Evolutionary conservation across 2,329 filamentous ascomycete species (phyloP).

Genomic region (Drechslera avenae): DNA sequence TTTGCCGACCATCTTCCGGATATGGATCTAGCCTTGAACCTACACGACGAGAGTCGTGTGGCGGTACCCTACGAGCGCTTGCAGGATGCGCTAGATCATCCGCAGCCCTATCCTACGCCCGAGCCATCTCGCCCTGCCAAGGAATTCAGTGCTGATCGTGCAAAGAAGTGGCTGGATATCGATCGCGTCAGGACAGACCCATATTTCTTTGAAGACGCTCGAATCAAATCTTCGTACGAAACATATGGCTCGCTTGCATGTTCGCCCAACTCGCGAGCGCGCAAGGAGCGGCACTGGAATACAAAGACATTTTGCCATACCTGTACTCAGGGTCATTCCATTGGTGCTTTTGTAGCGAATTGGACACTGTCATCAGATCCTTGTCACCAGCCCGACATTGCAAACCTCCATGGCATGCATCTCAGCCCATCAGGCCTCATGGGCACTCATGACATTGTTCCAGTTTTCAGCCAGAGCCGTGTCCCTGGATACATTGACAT

Average conservation of each 20-base stretch:
- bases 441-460: slow-evolving; percentile 68
- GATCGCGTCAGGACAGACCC: slow-evolving; percentile 32
- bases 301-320: slow-evolving; percentile 66
- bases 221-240: slow-evolving; percentile 49
- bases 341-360: slow-evolving; percentile 68
- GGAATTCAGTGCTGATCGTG: slow-evolving; percentile 48
- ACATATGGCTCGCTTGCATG: slow-evolving; percentile 60
- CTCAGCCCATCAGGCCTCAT: slow-evolving; percentile 67
- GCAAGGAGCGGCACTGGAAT: slow-evolving; percentile 66
- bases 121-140: slow-evolving; percentile 28
- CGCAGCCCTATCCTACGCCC: slow-evolving; percentile 29
- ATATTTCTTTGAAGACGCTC: slow-evolving; percentile 41
- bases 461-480: slow-evolving; percentile 77
- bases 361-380: slow-evolving; percentile 70
- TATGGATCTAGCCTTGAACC: slow-evolving; percentile 67
- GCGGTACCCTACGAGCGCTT: slow-evolving; percentile 55
- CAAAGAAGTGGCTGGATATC: slow-evolving; percentile 44
- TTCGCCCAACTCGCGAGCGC: slow-evolving; percentile 64
- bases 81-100: slow-evolving; percentile 34
- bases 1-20: slow-evolving; percentile 62
- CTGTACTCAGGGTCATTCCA: slow-evolving; percentile 68
- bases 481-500: slow-evolving; percentile 76
- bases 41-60: slow-evolving; percentile 65
- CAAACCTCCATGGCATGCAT: slow-evolving; percentile 74
- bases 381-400: slow-evolving; percentile 78